Percentiles rank a stretch among this genome's conserved stretches.
Conservation (phyloP, 306 rosid species). For the Cicer cuneatum region DNA sequence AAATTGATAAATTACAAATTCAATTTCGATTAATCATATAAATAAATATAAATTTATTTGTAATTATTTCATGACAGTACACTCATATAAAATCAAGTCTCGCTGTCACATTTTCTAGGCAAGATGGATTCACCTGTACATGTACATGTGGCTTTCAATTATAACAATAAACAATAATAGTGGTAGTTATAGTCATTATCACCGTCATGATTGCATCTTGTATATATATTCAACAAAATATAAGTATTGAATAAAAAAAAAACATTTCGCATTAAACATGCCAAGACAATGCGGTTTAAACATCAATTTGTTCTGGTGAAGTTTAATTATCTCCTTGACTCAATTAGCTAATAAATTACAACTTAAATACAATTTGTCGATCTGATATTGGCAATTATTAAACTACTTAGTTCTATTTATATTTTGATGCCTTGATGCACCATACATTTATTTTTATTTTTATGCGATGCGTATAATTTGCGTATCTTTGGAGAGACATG, state of each 20-base stretch:
- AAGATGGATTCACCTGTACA: conserved; percentile 39
- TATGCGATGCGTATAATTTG: conserved; percentile 13
- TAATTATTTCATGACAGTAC: too few species aligned
- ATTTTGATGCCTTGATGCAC: conserved; percentile 21
- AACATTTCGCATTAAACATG: conserved; percentile 18
- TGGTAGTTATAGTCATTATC: conserved; percentile 51
- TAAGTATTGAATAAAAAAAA: conserved; percentile 23
- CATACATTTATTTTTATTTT: background rate
- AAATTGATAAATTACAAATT: too few species aligned
- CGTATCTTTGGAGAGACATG: conserved; percentile 23
- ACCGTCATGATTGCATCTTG: conserved; percentile 42
- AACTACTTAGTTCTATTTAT: conserved; percentile 14
- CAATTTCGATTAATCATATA: too few species aligned
- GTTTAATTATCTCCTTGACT: conserved; percentile 15
- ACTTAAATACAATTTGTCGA: conserved; percentile 5
- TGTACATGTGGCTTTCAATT: conserved; percentile 44
- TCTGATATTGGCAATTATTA: conserved; percentile 1
- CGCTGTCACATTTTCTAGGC: conserved; percentile 39
- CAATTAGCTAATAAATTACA: conserved; percentile 8
- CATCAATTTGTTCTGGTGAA: conserved; percentile 44
- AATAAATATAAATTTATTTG: too few species aligned
- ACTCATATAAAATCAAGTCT: background rate
- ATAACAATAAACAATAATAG: conserved; percentile 37
- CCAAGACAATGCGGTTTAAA: conserved; percentile 35
- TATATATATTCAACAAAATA: background rate